Evolutionary conservation across 495 filamentous ascomycete genomes (phyloP), one percentile per base, ranked within the genome.

Genomic region (Hypoxylon perforatum): DNA sequence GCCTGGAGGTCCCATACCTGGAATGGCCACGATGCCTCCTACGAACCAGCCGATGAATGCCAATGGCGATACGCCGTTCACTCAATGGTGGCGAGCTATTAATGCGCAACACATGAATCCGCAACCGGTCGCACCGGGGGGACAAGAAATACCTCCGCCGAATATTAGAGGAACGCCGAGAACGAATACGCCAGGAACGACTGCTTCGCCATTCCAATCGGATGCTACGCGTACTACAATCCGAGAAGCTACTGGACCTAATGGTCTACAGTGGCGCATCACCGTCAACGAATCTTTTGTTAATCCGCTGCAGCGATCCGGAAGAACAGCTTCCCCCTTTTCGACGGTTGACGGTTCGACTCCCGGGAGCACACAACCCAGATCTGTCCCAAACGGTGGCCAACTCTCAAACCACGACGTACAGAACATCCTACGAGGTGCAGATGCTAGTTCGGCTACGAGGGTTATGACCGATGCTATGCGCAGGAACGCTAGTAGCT

Each of bases 401-500:
- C 68, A 70, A 7, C 53, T 77, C 8, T 72, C 74, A 2, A 60
- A 71, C 12, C 61, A 72, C 14, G 78, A 79, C 8, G 61, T 76
- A 4, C 80, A 79, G 28, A 78, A 77, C 57, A 74, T 78, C 8
- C 54, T 84, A 4, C 76, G 78, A 25, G 68, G 76, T 45, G 77
- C 76, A 15, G 82, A 83, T 55, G 70, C 77, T n/a, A 70, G 60
- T 9, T 75, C 80, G 28, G 76, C 77, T 6, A 75, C 74, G 3
- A 77, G 77, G 33, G 63, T 64, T n/a, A 78, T 80, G 69, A 70
- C 76, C 0, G 77, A 77, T 63, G 80, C 79, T 19, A 84, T 84
- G 80, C 78, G 80, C 21, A 73, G 81, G 58, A 82, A 77, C 69
- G 71, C 81, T 21, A 81, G 81, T 6, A 80, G 77, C 41, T 76